These are phyloP conservation scores for Penicillium canariense DNA, from an alignment of 495 filamentous ascomycete genomes.

Conservation along the genomic window DNA sequence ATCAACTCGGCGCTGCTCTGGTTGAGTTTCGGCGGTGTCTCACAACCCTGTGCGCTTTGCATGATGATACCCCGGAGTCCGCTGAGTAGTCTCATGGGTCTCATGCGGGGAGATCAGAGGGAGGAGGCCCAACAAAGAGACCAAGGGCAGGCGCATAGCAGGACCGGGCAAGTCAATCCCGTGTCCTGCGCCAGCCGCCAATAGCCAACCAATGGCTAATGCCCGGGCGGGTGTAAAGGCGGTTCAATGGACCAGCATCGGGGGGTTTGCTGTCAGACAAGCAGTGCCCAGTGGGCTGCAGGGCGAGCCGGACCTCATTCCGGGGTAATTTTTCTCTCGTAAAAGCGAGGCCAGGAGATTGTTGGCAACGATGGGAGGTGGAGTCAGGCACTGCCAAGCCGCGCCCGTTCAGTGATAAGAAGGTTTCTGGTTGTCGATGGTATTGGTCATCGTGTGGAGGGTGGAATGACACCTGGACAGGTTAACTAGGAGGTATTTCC, in stretches of 20 bases:
- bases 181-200: constrained; percentile 1
- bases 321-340: constrained; percentile 36
- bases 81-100: background rate
- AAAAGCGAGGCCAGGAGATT: constrained; percentile 10
- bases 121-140: background rate
- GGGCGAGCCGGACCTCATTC: no score
- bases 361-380: constrained; percentile 14
- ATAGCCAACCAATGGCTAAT: constrained; percentile 18
- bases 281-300: background rate
- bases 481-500: background rate
- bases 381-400: constrained; percentile 26
- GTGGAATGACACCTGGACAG: background rate
- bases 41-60: background rate
- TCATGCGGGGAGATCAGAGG: background rate
- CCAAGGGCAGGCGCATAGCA: background rate
- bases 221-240: no score
- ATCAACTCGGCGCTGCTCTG: background rate
- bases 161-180: background rate
- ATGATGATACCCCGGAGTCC: constrained; percentile 19
- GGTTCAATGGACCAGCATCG: no score
- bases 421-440: constrained; percentile 20
- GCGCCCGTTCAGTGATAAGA: constrained; percentile 20
- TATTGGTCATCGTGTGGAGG: constrained; percentile 20
- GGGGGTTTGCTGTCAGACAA: background rate
- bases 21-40: constrained; percentile 15